Evolutionary conservation across 805 yeast genomes (phyloP), one percentile per base, ranked within the genome.

Genomic region (Candida chauliodis): DNA sequence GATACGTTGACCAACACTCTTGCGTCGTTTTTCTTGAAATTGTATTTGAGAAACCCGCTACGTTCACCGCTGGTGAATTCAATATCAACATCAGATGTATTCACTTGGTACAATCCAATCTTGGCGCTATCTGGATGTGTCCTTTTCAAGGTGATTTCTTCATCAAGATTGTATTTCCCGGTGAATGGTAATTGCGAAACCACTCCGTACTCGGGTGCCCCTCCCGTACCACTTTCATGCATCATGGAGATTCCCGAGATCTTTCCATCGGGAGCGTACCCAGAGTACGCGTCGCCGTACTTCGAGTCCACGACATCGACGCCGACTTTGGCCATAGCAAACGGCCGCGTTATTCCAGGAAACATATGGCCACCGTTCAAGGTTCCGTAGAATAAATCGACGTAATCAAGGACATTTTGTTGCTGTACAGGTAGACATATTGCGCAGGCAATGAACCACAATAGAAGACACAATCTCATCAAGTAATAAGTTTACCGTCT

Each of bases 211-310:
- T 58, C 53, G 1, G 68, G 66, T 4, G 66, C 56, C 3, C 67
- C 67, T n/a, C 69, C 70, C 3, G 65, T 61, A 4, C 70, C 70
- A 3, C 58, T 51, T 34, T 60, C 67, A 43, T 63, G 70, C 59
- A 63, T 53, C 62, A 61, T 54, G 1, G 66, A 58, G 25, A 63
- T 47, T 6, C 62, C 67, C 23, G 50, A 42, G n/a, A 63, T 46
- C 7, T 45, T 34, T 7, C 64, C 66, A 34, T 52, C 56, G 1
- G 53, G 50, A 1, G 59, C 56, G 43, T 55, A 63, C 4, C 69
- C 69, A 11, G 65, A 51, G 36, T 55, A 61, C 10, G 63, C 56
- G 40, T 60, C 59, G 7, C 60, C 61, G 10, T 51, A 26, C 10
- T 21, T 27, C 9, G 31, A 15, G 20, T 44, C 50, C 16, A 51